Evolutionary conservation across 179 eudicot genomes (phyloP), one percentile per base, ranked within the genome.

Genomic region (Patellifolia procumbens): DNA sequence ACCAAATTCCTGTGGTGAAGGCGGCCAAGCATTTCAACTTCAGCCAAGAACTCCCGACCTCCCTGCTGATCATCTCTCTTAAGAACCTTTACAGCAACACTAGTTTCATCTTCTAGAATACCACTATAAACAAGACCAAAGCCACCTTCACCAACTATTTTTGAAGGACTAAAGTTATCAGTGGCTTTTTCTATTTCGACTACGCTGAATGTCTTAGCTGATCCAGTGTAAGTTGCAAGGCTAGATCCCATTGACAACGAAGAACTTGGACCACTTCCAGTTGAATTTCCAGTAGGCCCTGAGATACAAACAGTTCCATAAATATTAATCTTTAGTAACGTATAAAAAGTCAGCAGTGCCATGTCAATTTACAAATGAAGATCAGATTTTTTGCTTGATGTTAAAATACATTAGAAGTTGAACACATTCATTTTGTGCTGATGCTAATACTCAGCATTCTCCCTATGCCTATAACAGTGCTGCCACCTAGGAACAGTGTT

Each of bases 1-100:
- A 94, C 97, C 87, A 94, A 84, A 87, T 94, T 92, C 76, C 98
- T 83, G 80, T 94, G 98, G 80, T 94, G 98, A 81, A 92, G 91
- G 7, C 98, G 91, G 79, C 93, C 89, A 73, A 94, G 94, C 98
- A 94, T 94, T 79, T 94, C 97, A 43, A 94, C 91, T 86, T 94
- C 98, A 16, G 97, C 95, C 86, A 94, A 79, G 79, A 94, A 94
- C 63, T 94, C 98, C 60, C 98, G 91, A 53, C 89, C 95, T 19
- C 98, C 94, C 73, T 92, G 98, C 63, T 91, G 97, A 70, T 94
- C 97, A 51, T 89, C 94, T 81, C 98, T 86, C 84, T 92, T 94
- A 42, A 94, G 95, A 74, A 94, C 89, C 84, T 94, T 94, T 61
- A 94, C 92, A 8, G 98, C 98, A 68, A 94, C 86, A 80, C 80